Base-by-base conservation (phyloP, 75 land plant genomes). In the Cryptomeria japonica region DNA sequence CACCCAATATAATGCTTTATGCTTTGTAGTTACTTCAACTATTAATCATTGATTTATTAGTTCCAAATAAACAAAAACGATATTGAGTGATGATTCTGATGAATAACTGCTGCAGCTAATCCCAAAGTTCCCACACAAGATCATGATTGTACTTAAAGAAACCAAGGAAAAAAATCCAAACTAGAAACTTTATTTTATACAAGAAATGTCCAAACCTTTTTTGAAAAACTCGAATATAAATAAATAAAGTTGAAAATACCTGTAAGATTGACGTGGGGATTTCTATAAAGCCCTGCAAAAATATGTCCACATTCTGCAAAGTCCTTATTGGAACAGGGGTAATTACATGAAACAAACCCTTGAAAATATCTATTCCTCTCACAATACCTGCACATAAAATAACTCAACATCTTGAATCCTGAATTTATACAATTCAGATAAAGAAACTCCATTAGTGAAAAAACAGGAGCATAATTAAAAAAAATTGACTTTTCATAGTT, bases 281-380 rank as follows among this genome's bases (percentile, higher is more conserved):
- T 87, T 93, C 94, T 55, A 95, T 87, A 58, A 91, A 90, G 9
- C 99, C 99, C 84, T 97, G 97, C 32, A 98, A 87, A 25, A 98
- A 89, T 28, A 93, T 87, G 88, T 98, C 93, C 68, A 97, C 97
- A 56, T 93, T 87, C 46, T 93, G 95, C 85, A 98, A 87, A 32
- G 37, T 89, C 72, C 92, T 68, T 11, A 39, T 86, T 64, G 95
- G 92, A 56, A 97, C 93, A 83, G 99, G 99, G 12, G 97, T 98
- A 31, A 97, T 87, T 15, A 98, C 89, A 88, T 98, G 96, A 38
- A 95, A 87, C 61, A 95, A 39, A 41, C 90, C 89, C 87, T 88
- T 94, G 42, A 37, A 68, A 18, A 91, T 86, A 86, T 98, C 99
- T 41, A 97, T 89, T 68, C 92, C 95, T 90, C 97, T 93, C 3